A percentile compares a stretch with the other conserved stretches of the same genome.
phyloP scores from a whole-genome alignment of 306 rosid species.

The Casuarina glauca region DNA sequence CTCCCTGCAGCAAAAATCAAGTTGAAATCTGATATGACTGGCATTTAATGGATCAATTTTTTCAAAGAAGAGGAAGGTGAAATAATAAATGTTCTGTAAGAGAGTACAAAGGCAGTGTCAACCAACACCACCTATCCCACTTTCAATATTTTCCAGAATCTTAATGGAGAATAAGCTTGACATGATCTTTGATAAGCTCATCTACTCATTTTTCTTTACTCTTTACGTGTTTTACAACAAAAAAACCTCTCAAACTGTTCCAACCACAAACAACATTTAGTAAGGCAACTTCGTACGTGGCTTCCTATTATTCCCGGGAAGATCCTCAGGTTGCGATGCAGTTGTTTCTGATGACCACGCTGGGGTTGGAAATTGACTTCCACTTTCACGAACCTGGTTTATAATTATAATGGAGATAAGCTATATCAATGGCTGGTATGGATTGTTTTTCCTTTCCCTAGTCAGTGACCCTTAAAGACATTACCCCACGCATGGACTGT shows the following conservation, averaged over 20 bases:
- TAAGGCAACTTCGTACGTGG: neutral
- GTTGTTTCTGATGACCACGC: neutral
- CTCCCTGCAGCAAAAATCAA: neutral
- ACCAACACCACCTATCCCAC: conserved; percentile 2
- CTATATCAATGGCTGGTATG: too few species aligned
- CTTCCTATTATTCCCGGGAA: neutral
- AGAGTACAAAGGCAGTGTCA: neutral
- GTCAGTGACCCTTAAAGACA: too few species aligned
- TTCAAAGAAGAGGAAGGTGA: neutral
- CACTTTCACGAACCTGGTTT: too few species aligned
- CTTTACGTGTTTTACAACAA: too few species aligned
- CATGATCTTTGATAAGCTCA: too few species aligned
- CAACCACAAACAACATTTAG: too few species aligned
- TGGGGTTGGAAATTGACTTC: neutral
- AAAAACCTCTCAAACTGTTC: too few species aligned
- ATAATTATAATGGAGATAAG: too few species aligned
- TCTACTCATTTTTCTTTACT: too few species aligned
- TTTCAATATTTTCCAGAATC: neutral
- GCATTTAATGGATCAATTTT: conserved; percentile 27
- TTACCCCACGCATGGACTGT: too few species aligned
- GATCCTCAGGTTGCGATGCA: neutral
- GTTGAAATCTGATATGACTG: conserved; percentile 16
- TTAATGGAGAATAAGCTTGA: neutral
- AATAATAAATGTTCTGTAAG: neutral
- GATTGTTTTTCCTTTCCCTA: too few species aligned